Conservation (phyloP, 176 grass and related monocot genomes). For the Paspalum notatum region DNA sequence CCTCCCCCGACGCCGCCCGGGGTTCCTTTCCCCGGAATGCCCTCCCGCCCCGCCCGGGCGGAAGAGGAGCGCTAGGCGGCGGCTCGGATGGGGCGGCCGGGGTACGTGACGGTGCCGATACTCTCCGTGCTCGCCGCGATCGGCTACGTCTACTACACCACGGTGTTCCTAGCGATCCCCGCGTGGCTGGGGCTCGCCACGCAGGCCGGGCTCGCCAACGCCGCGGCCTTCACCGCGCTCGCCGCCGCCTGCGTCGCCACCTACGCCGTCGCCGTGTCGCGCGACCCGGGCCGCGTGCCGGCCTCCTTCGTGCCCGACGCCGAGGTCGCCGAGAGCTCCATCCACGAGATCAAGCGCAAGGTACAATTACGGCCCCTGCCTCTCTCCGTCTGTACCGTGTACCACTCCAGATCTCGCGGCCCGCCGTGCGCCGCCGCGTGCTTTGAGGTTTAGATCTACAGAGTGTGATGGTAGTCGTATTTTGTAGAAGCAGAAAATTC, state of each 20-base stretch:
- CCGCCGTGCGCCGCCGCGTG: neutral
- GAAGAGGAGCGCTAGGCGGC: conserved; percentile 17
- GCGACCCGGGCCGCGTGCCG: conserved; percentile 91
- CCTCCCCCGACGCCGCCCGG: conserved; percentile 19
- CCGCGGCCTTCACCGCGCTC: conserved; percentile 55
- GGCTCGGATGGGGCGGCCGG: conserved; percentile 58
- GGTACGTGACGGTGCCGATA: conserved; percentile 92
- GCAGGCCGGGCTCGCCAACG: conserved; percentile 77
- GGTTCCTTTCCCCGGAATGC: conserved; percentile 30
- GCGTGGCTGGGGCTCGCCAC: conserved; percentile 76
- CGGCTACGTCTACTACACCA: conserved; percentile 85
- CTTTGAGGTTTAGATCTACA: conserved; percentile 40
- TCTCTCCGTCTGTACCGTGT: neutral
- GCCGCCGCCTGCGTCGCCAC: conserved; percentile 60
- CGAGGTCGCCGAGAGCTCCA: conserved; percentile 57
- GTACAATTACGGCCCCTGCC: conserved; percentile 34
- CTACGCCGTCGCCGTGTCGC: conserved; percentile 64
- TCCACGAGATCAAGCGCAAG: conserved; percentile 97
- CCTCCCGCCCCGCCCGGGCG: conserved; percentile 20
- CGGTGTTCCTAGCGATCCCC: conserved; percentile 87
- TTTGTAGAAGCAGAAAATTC: neutral
- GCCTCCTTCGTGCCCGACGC: conserved; percentile 81
- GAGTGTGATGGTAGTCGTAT: neutral
- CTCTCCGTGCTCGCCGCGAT: conserved; percentile 78
- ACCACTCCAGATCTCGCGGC: conserved; percentile 40